These are phyloP conservation scores for Glebionis coronaria DNA, from an alignment of 129 eudicot genomes.

Conservation along the genomic window DNA sequence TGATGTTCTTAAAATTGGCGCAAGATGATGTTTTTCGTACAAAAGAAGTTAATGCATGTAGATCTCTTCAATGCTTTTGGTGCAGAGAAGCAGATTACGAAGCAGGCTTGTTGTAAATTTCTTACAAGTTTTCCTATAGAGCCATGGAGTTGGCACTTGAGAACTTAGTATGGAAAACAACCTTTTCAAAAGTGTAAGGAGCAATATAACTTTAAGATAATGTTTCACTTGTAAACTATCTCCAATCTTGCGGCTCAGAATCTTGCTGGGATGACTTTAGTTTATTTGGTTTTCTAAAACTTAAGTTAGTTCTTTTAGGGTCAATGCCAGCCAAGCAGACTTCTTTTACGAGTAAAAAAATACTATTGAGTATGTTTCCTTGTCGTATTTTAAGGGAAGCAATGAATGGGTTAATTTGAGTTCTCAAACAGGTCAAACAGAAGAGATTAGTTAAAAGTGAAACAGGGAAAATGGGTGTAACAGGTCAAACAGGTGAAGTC, in stretches of 20 bases:
- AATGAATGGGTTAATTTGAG: background rate
- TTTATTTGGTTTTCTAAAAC: constrained; percentile 42
- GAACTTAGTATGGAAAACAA: constrained; percentile 40
- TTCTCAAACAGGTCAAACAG: background rate
- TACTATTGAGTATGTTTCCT: constrained; percentile 30
- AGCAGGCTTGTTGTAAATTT: constrained; percentile 56
- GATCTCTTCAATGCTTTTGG: constrained; percentile 77
- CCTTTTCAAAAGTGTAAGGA: constrained; percentile 32
- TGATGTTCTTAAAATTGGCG: background rate
- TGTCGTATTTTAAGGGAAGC: background rate
- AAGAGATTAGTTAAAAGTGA: background rate
- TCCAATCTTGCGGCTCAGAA: constrained; percentile 6
- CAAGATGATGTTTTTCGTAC: constrained; percentile 1
- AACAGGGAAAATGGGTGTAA: background rate
- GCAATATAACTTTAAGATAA: constrained; percentile 9
- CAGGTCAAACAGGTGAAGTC: background rate
- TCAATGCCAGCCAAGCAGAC: constrained; percentile 38
- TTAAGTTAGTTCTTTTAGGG: constrained; percentile 45
- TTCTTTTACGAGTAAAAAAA: constrained; percentile 34
- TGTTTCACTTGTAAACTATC: constrained; percentile 5
- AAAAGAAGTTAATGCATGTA: constrained; percentile 60
- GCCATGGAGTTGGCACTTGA: constrained; percentile 54
- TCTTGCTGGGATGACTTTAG: constrained; percentile 20
- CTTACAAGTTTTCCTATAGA: constrained; percentile 62
- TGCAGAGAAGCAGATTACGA: constrained; percentile 90